Conservation (phyloP, 768 basidiomycete species). For the Suillus spraguei region DNA sequence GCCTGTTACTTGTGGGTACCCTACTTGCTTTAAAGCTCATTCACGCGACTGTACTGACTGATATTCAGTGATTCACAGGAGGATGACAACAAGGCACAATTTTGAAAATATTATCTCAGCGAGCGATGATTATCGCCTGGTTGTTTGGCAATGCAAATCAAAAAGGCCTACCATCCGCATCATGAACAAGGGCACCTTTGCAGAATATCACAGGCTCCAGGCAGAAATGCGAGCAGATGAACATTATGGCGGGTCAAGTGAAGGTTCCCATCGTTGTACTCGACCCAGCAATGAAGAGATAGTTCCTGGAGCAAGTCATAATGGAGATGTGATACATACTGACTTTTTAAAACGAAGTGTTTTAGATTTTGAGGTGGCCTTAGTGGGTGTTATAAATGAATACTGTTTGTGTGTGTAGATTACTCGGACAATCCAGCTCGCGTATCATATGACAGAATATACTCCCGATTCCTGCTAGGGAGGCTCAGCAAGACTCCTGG, state of each 20-base stretch:
- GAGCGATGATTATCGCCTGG: not conserved
- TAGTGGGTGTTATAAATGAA: not conserved
- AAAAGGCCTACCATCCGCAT: conserved; percentile 25
- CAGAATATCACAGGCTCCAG: no score
- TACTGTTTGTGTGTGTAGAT: not conserved
- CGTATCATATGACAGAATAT: conserved; percentile 23
- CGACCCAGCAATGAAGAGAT: conserved; percentile 1
- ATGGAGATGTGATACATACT: not conserved
- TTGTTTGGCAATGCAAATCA: not conserved
- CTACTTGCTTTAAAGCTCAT: not conserved
- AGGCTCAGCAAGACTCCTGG: conserved; percentile 82
- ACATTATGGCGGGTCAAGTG: conserved; percentile 13
- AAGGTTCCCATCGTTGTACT: conserved; percentile 16
- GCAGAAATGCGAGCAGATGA: conserved; percentile 18
- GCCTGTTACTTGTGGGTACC: conserved; percentile 12
- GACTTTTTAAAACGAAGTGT: not conserved
- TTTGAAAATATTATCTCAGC: not conserved
- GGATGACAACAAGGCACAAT: conserved; percentile 5
- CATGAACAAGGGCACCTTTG: conserved; percentile 22
- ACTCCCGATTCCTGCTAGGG: conserved; percentile 61
- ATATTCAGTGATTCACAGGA: not conserved
- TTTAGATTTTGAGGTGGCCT: not conserved
- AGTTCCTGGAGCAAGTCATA: conserved; percentile 9
- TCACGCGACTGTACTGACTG: not conserved
- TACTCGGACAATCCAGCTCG: not conserved